Evolutionary conservation across 1,139 yeast species (phyloP), one percentile per base, ranked within the genome.

Genomic region (Pneumocystis jirovecii): DNA sequence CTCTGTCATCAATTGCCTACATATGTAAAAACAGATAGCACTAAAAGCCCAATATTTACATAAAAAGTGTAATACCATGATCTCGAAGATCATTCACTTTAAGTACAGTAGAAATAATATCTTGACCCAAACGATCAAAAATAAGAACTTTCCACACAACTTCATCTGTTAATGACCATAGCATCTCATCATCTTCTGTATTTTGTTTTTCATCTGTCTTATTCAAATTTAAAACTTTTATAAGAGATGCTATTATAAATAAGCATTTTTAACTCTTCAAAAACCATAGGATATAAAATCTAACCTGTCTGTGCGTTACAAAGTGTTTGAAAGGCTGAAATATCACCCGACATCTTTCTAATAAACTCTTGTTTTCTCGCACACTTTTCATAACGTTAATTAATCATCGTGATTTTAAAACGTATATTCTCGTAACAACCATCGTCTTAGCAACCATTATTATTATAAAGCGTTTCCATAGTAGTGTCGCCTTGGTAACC

Each of bases 51-150:
- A 25, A 12, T 29, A 21, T 37, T 62, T 67, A 70, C 68, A 93
- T 81, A 74, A 93, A 97, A 70, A 90, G 87, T 0, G 98, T 93
- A 66, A 93, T 85, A 5, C 97, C 97, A 72, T 89, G 87, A 69
- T 70, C 64, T 31, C 69, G 65, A 70, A 93, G 79, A 74, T 95
- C 98, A 72, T 89, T 90, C 68, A 93, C 96, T 68, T 97, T 80
- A 67, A 95, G 76, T 10, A 93, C 95, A 8, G 96, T 87, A 0
- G 97, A 90, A 21, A 93, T 83, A 63, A 93, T 86, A 25, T 88
- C 87, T 56, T 95, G 87, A 45, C 96, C 88, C 66, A 86, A 83
- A 57, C 80, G 74, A 74, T 93, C 99, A 71, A 93, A 80, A 8
- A 95, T 83, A 67, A 93, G 80, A n/a, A 89, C 96, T 74, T 95